Percentiles rank a stretch among this genome's conserved stretches.
Conservation (phyloP, 108 stramenopile genomes). For the Stephanodiscus minutulus region DNA sequence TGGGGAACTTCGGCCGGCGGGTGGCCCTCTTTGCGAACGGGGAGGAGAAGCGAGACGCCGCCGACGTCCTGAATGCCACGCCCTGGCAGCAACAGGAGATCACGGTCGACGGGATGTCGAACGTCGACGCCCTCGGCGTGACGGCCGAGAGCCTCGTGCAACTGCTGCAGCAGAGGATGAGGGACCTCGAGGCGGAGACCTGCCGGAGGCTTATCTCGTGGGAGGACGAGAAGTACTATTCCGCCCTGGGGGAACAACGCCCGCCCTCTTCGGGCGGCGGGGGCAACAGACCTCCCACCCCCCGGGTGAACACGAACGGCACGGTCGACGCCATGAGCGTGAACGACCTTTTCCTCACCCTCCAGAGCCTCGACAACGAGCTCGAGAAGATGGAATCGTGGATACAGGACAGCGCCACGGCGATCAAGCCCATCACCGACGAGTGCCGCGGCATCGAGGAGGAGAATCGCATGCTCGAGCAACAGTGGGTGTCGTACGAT, state of each 20-base stretch:
- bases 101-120: constrained; percentile 52
- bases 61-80: constrained; percentile 77
- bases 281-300: too few species aligned
- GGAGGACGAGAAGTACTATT: constrained; percentile 89
- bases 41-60: constrained; percentile 81
- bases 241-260: constrained; percentile 39
- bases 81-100: constrained; percentile 59
- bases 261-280: too few species aligned
- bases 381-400: constrained; percentile 82
- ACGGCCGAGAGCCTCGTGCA: constrained; percentile 71
- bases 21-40: constrained; percentile 76
- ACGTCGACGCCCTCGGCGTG: constrained; percentile 55
- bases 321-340: constrained; percentile 76
- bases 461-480: constrained; percentile 89
- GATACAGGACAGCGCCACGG: constrained; percentile 79
- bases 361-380: constrained; percentile 79
- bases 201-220: constrained; percentile 88
- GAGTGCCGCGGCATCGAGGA: constrained; percentile 89
- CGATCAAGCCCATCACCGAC: constrained; percentile 89
- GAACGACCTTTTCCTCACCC: constrained; percentile 71
- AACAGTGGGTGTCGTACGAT: constrained; percentile 87
- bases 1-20: constrained; percentile 81
- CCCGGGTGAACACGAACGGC: too few species aligned
- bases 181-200: constrained; percentile 87
- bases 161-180: constrained; percentile 79